These are phyloP conservation scores for Komagataella mondaviorum DNA, from an alignment of 805 yeast species.

Conservation along the genomic window DNA sequence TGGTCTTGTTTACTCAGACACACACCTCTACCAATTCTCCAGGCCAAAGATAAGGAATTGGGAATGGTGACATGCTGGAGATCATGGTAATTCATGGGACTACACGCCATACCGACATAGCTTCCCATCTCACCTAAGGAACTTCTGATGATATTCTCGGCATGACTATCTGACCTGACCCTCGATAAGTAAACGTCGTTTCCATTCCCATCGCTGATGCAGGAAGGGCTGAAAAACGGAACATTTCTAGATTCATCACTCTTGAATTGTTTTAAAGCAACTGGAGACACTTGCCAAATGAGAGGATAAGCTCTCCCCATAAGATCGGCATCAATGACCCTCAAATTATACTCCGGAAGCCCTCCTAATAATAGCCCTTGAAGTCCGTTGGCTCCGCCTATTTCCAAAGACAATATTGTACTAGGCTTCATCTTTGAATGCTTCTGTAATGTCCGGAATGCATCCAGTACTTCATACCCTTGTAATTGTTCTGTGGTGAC, in stretches of 20 bases:
- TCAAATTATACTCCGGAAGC: conserved; percentile 13
- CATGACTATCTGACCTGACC: conserved; percentile 16
- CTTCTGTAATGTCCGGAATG: conserved; percentile 16
- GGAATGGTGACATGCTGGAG: conserved; percentile 9
- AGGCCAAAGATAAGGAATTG: conserved; percentile 23
- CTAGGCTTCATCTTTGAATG: conserved; percentile 16
- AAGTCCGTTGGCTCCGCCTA: conserved; percentile 31
- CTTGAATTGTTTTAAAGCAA: conserved; percentile 5
- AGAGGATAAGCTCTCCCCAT: conserved; percentile 40
- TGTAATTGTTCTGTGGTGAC: conserved; percentile 28
- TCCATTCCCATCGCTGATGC: conserved; percentile 23
- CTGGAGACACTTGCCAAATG: conserved; percentile 24
- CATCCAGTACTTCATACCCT: conserved; percentile 22
- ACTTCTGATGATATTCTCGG: conserved; percentile 27
- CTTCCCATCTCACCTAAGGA: conserved; percentile 28
- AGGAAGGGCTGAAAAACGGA: conserved; percentile 14
- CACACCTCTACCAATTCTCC: conserved; percentile 35
- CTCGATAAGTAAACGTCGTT: conserved; percentile 13
- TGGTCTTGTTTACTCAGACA: conserved; percentile 19
- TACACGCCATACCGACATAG: conserved; percentile 22
- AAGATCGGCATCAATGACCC: conserved; percentile 26
- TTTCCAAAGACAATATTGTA: conserved; percentile 23
- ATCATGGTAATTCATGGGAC: conserved; percentile 10
- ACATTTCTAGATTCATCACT: conserved; percentile 1
- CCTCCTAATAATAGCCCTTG: conserved; percentile 13